Conservation (phyloP, 768 basidiomycete species). For the Lactarius quietus region DNA sequence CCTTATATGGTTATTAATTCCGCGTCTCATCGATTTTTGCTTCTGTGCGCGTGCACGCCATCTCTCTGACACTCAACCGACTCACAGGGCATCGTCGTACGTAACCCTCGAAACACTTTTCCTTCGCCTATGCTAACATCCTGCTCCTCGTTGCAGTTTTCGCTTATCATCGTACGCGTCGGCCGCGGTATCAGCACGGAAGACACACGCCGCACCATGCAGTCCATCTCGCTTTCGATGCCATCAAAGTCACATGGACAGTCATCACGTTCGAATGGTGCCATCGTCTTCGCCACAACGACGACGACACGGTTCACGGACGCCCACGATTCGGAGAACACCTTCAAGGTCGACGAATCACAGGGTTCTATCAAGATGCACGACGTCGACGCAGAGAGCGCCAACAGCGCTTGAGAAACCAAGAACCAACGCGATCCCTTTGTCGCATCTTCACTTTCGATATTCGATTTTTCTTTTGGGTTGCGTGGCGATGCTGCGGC, state of each 20-base stretch:
- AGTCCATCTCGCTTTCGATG: conserved; percentile 21
- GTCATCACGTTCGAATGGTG: neutral
- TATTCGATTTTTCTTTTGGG: neutral
- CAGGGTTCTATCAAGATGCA: conserved; percentile 12
- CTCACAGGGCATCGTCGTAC: conserved; percentile 23
- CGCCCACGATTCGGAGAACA: neutral
- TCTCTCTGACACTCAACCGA: neutral
- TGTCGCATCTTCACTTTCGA: neutral
- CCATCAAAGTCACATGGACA: conserved; percentile 17
- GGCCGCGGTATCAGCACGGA: conserved; percentile 22
- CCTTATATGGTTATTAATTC: neutral
- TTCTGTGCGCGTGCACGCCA: neutral
- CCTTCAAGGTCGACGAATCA: conserved; percentile 7
- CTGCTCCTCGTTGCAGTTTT: conserved; percentile 16
- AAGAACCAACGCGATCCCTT: too few species aligned
- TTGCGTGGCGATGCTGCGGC: conserved; percentile 1
- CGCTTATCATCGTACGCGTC: conserved; percentile 25
- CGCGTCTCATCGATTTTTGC: neutral
- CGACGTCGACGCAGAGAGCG: conserved; percentile 5
- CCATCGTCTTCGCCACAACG: conserved; percentile 20
- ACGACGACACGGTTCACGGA: conserved; percentile 22
- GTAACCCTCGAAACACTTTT: conserved; percentile 13
- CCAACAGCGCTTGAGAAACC: neutral
- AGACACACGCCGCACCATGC: conserved; percentile 3
- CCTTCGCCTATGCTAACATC: neutral